phyloP scores from a whole-genome alignment of 2,329 filamentous ascomycete species.

The Didymellaceae sp. region DNA sequence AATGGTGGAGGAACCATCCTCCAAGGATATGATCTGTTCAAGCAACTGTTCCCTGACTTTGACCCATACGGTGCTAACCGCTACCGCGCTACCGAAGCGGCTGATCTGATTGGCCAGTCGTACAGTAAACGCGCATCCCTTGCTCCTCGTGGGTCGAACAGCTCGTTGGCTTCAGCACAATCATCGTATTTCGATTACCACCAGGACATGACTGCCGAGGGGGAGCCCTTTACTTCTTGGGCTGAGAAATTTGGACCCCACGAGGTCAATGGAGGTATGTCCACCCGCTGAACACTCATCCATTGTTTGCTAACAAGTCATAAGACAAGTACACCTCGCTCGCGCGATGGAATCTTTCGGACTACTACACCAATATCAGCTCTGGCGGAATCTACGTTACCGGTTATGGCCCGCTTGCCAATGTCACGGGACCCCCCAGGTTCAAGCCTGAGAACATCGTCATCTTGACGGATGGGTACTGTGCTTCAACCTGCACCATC shows the following conservation, averaged over 20 bases:
- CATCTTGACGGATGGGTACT: slow-evolving; percentile 65
- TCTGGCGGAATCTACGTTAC: slow-evolving; percentile 48
- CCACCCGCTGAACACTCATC: neutral
- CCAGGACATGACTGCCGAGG: slow-evolving; percentile 56
- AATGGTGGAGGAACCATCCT: slow-evolving; percentile 67
- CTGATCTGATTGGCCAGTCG: slow-evolving; percentile 54
- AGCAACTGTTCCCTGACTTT: slow-evolving; percentile 60
- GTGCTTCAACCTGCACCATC: slow-evolving; percentile 64
- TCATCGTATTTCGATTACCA: slow-evolving; percentile 56
- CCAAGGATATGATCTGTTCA: slow-evolving; percentile 67
- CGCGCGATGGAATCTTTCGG: slow-evolving; percentile 46
- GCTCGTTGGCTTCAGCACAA: slow-evolving; percentile 50
- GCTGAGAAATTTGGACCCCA: slow-evolving; percentile 50
- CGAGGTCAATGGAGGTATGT: slow-evolving; percentile 35
- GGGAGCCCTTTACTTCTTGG: slow-evolving; percentile 57
- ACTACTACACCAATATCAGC: slow-evolving; percentile 34
- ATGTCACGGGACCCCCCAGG: slow-evolving; percentile 55
- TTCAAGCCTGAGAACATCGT: slow-evolving; percentile 62
- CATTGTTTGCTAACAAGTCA: slow-evolving; percentile 22
- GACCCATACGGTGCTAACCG: slow-evolving; percentile 59
- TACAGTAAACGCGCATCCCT: slow-evolving; percentile 43
- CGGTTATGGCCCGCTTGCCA: slow-evolving; percentile 44
- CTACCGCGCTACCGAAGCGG: slow-evolving; percentile 57
- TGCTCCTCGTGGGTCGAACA: slow-evolving; percentile 43
- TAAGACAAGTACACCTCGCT: slow-evolving; percentile 51